Conservation (phyloP, 495 filamentous ascomycete genomes). For the Aspergillus haitiensis region DNA sequence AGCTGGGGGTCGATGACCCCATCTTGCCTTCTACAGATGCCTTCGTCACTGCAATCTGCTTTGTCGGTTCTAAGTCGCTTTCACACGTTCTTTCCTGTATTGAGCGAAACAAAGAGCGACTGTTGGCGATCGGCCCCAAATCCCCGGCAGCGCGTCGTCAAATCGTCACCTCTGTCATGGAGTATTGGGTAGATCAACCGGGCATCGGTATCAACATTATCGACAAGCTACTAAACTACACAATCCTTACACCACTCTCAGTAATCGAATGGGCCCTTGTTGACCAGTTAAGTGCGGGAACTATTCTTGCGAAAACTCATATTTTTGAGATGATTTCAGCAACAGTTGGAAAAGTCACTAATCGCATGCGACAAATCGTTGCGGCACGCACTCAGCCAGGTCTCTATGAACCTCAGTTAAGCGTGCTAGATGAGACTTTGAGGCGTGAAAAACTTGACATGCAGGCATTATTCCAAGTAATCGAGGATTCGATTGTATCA, state of each 20-base stretch:
- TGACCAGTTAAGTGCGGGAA: constrained; percentile 61
- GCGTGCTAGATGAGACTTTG: constrained; percentile 63
- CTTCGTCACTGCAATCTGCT: constrained; percentile 89
- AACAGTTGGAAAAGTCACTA: constrained; percentile 90
- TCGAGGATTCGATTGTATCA: constrained; percentile 74
- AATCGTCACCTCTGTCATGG: constrained; percentile 85
- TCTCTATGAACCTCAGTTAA: constrained; percentile 60
- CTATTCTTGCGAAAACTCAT: constrained; percentile 67
- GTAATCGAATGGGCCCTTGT: constrained; percentile 88
- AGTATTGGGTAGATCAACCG: constrained; percentile 91
- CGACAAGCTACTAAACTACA: constrained; percentile 97
- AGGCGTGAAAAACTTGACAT: constrained; percentile 66
- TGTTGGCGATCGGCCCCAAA: constrained; percentile 71
- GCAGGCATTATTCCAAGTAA: constrained; percentile 72
- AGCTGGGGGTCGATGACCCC: constrained; percentile 65
- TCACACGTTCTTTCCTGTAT: constrained; percentile 95
- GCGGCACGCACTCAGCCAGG: constrained; percentile 54
- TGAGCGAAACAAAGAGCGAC: constrained; percentile 90
- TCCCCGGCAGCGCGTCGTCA: constrained; percentile 76
- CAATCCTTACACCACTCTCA: constrained; percentile 76
- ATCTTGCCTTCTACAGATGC: constrained; percentile 84
- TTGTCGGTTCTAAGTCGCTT: constrained; percentile 88
- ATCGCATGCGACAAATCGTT: constrained; percentile 81
- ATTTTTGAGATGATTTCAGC: constrained; percentile 86
- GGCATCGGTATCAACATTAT: constrained; percentile 91